Percentiles rank a stretch among this genome's conserved stretches.
Evolutionary conservation across 148 eudicot genomes (phyloP).

Genomic region (Drosera capensis): DNA sequence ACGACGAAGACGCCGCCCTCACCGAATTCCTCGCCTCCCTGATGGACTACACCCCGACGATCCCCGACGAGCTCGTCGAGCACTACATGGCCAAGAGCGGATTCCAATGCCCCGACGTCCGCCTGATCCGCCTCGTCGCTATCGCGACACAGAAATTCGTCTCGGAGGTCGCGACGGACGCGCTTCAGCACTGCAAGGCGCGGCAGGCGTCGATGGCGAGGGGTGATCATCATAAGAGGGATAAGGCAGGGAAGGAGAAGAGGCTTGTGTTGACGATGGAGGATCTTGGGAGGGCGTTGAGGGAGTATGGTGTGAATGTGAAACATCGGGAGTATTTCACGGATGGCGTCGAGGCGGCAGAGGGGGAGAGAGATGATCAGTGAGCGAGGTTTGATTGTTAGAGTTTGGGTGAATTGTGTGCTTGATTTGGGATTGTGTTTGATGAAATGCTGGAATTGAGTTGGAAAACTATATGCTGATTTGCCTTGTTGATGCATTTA

Average conservation of each 20-base stretch:
- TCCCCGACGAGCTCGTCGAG: slow-evolving; percentile 92
- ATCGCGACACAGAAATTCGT: slow-evolving; percentile 92
- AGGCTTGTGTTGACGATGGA: slow-evolving; percentile 86
- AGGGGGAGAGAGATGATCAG: too few relatives aligned
- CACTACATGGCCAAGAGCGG: slow-evolving; percentile 89
- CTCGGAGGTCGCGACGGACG: slow-evolving; percentile 75
- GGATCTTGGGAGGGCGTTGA: slow-evolving; percentile 71
- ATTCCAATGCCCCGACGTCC: slow-evolving; percentile 82
- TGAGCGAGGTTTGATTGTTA: too few relatives aligned
- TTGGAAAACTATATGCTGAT: too few relatives aligned
- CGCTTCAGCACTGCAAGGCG: slow-evolving; percentile 92
- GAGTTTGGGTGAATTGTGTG: too few relatives aligned
- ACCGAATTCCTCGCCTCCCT: slow-evolving; percentile 37
- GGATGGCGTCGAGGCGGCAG: too few relatives aligned
- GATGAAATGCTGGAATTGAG: too few relatives aligned
- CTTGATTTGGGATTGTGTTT: too few relatives aligned
- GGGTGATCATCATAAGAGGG: slow-evolving; percentile 97
- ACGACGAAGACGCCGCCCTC: slow-evolving; percentile 58
- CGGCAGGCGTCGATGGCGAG: slow-evolving; percentile 59
- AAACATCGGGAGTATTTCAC: slow-evolving; percentile 90
- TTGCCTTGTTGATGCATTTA: too few relatives aligned
- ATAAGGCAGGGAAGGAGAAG: slow-evolving; percentile 88
- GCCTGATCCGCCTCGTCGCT: slow-evolving; percentile 84
- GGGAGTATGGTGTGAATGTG: slow-evolving; percentile 85
- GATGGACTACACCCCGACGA: slow-evolving; percentile 3